phyloP scores from a whole-genome alignment of 2,329 filamentous ascomycete species.

The Colletotrichum coccodes region DNA sequence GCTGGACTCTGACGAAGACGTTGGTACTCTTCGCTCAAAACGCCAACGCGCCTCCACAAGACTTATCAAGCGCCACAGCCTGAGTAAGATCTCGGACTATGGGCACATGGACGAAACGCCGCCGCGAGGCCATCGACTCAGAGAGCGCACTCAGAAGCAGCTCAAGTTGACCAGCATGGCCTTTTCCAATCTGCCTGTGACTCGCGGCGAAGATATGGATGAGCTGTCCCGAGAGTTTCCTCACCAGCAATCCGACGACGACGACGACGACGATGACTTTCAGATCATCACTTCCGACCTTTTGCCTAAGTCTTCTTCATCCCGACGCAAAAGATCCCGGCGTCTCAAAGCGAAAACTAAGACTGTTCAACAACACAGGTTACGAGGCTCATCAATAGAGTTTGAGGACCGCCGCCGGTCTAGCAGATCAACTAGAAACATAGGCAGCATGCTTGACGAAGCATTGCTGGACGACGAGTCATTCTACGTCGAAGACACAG shows the following conservation, averaged over 20 bases:
- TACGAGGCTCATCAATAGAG: constrained; percentile 58
- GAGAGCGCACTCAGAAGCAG: constrained; percentile 38
- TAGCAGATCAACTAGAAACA: constrained; percentile 55
- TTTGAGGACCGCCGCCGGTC: constrained; percentile 63
- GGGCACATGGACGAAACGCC: constrained; percentile 2
- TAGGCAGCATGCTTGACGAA: constrained; percentile 59
- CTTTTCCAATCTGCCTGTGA: constrained; percentile 35
- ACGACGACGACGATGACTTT: constrained; percentile 43
- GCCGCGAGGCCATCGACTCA: constrained; percentile 17
- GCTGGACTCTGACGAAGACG: constrained; percentile 20
- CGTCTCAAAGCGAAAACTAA: constrained; percentile 31
- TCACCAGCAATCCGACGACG: constrained; percentile 39
- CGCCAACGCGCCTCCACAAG: constrained; percentile 13
- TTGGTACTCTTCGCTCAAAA: constrained; percentile 3
- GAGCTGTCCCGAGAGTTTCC: constrained; percentile 44
- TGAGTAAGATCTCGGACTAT: not conserved
- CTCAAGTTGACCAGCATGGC: constrained; percentile 38
- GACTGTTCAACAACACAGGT: constrained; percentile 34
- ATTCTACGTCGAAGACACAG: constrained; percentile 60
- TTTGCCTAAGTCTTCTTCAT: constrained; percentile 18
- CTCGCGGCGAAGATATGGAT: constrained; percentile 36
- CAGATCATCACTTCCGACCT: constrained; percentile 51
- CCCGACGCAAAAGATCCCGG: constrained; percentile 34
- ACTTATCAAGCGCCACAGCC: constrained; percentile 6
- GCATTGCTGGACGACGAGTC: constrained; percentile 69